Percentiles rank a stretch among this genome's conserved stretches.
These are phyloP conservation scores for Chrysoporthe cubensis DNA, from an alignment of 2,329 filamentous ascomycete species.

Conservation along the genomic window DNA sequence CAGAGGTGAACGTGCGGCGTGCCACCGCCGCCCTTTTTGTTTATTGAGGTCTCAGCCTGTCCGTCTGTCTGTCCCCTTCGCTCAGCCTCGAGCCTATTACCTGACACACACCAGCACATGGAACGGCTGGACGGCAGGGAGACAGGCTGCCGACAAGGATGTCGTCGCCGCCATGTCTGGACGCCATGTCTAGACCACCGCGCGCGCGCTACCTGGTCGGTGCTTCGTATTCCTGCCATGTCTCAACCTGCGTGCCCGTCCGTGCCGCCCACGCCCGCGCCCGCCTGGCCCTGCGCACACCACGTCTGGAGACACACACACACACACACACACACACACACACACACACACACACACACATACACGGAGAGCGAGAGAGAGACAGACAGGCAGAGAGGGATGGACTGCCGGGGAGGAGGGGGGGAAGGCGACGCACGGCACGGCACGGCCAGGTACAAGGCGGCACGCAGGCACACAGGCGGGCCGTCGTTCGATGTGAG, in stretches of 20 bases:
- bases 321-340: no score
- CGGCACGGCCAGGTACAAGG: no score
- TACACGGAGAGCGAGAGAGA: no score
- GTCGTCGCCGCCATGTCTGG: not conserved
- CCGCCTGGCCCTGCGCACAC: no score
- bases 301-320: no score
- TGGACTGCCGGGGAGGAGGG: no score
- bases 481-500: not conserved
- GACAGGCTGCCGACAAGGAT: not conserved
- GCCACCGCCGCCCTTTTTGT: constrained; percentile 1
- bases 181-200: not conserved
- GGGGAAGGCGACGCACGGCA: no score
- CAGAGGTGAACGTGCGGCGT: not conserved
- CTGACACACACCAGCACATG: not conserved
- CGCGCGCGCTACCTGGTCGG: not conserved
- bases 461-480: not conserved
- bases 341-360: no score
- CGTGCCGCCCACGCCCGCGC: no score
- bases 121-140: not conserved
- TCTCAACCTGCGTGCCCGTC: not conserved
- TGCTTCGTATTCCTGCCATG: constrained; percentile 3
- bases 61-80: not conserved
- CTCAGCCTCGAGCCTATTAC: not conserved
- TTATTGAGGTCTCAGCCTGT: not conserved
- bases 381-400: no score